phyloP scores from a whole-genome alignment of 345 rosid genomes.

The Arabis hirsuta region DNA sequence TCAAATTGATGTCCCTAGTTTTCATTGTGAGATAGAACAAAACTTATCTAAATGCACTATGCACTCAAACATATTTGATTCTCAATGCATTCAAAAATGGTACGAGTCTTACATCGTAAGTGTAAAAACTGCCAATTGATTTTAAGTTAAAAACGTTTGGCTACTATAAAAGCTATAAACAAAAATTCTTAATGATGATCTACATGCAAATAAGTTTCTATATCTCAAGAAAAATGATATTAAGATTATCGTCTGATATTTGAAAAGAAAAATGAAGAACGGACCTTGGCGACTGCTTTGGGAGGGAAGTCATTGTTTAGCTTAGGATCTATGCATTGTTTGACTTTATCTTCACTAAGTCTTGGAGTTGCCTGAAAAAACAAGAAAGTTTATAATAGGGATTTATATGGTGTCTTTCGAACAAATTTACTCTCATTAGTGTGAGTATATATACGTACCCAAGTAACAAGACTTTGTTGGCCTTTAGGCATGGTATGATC shows the following conservation, averaged over 20 bases:
- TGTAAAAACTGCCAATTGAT: not conserved
- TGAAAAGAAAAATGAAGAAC: conserved; percentile 12
- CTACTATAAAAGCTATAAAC: not conserved
- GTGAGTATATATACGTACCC: conserved; percentile 56
- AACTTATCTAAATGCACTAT: not conserved
- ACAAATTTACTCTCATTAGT: not conserved
- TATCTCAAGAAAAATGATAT: not conserved
- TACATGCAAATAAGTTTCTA: not conserved
- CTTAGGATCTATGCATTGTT: conserved; percentile 97
- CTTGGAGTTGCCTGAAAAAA: conserved; percentile 92
- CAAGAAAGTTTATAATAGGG: not conserved
- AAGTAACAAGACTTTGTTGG: conserved; percentile 97
- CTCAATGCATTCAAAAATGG: not conserved
- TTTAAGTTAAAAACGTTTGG: not conserved
- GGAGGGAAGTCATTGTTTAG: conserved; percentile 91
- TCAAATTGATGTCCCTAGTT: conserved; percentile 15
- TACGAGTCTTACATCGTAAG: not conserved
- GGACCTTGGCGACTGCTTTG: conserved; percentile 97
- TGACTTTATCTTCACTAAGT: conserved; percentile 96
- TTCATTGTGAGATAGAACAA: not conserved
- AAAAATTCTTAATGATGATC: not conserved
- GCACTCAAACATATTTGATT: conserved; percentile 8
- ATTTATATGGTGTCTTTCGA: not conserved
- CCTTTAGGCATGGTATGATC: conserved; percentile 99
- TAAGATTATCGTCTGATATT: not conserved